These are phyloP conservation scores for Macrocystidia cucumis DNA, from an alignment of 1,284 basidiomycete species.

Conservation along the genomic window DNA sequence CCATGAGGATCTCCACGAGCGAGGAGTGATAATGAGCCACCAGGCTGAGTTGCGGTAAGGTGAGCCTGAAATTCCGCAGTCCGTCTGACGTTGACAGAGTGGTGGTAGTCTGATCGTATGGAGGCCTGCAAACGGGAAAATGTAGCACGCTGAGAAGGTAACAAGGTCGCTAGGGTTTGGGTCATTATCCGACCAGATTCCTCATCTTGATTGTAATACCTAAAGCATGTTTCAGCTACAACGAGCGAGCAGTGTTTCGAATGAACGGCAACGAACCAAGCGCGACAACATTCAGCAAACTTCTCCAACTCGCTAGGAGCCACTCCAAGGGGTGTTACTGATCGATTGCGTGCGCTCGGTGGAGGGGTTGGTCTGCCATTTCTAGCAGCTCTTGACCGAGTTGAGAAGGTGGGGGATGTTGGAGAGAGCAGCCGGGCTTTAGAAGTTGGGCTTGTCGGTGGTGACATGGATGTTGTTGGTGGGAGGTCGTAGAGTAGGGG, in stretches of 20 bases:
- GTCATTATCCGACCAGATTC: conserved; percentile 67
- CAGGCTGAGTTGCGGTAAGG: conserved; percentile 61
- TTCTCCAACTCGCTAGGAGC: conserved; percentile 57
- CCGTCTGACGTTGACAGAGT: conserved; percentile 57
- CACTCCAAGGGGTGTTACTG: conserved; percentile 54
- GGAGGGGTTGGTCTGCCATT: conserved; percentile 48
- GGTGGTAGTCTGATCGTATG: conserved; percentile 70
- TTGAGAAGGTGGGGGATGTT: conserved; percentile 48
- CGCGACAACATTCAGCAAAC: conserved; percentile 65
- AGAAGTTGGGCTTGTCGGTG: conserved; percentile 39
- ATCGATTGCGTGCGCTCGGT: conserved; percentile 47
- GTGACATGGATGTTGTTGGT: conserved; percentile 41
- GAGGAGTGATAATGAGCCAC: conserved; percentile 64
- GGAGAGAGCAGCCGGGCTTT: conserved; percentile 37
- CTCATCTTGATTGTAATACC: conserved; percentile 76
- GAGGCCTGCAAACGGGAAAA: conserved; percentile 71
- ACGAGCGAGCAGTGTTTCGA: conserved; percentile 2
- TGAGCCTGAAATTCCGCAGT: conserved; percentile 74
- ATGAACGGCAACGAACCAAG: conserved; percentile 42
- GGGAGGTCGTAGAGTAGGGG: conserved; percentile 73
- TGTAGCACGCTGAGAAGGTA: conserved; percentile 69
- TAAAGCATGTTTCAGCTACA: conserved; percentile 22
- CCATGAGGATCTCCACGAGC: conserved; percentile 55
- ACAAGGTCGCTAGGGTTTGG: conserved; percentile 66
- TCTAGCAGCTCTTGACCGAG: conserved; percentile 41